Conservation (phyloP, 805 yeast species). For the Debaryomyces tyrocola region DNA sequence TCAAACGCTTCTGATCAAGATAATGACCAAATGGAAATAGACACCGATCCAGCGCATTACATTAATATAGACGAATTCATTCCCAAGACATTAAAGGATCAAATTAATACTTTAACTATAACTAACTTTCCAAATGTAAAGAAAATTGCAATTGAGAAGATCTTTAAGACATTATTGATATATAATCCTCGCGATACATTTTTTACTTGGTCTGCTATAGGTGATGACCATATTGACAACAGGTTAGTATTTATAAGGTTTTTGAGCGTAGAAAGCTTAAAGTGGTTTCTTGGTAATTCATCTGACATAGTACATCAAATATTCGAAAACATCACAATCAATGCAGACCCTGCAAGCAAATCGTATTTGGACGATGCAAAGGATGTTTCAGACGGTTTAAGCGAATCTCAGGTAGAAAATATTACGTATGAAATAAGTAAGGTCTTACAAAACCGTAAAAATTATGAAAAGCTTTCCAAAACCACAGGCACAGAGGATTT, state of each 20-base stretch:
- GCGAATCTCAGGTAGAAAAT: constrained; percentile 1
- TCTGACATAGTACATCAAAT: not conserved
- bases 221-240: constrained; percentile 30
- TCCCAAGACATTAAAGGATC: constrained; percentile 36
- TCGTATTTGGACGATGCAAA: constrained; percentile 5
- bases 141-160: constrained; percentile 29
- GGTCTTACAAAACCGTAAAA: constrained; percentile 17
- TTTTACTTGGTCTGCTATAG: constrained; percentile 36
- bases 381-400: not conserved
- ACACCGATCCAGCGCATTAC: constrained; percentile 13
- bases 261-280: not conserved
- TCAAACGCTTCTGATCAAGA: not conserved
- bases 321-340: constrained; percentile 3
- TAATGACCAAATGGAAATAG: constrained; percentile 12
- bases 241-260: constrained; percentile 35
- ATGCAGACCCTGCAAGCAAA: constrained; percentile 1
- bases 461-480: constrained; percentile 16
- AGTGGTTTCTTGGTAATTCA: constrained; percentile 10
- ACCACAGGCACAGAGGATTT: constrained; percentile 34
- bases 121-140: constrained; percentile 33
- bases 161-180: constrained; percentile 21
- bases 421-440: constrained; percentile 6
- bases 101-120: constrained; percentile 32
- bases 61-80: constrained; percentile 26
- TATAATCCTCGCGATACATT: constrained; percentile 5